phyloP scores from a whole-genome alignment of 495 filamentous ascomycete species.

The Durotheca rogersii region DNA sequence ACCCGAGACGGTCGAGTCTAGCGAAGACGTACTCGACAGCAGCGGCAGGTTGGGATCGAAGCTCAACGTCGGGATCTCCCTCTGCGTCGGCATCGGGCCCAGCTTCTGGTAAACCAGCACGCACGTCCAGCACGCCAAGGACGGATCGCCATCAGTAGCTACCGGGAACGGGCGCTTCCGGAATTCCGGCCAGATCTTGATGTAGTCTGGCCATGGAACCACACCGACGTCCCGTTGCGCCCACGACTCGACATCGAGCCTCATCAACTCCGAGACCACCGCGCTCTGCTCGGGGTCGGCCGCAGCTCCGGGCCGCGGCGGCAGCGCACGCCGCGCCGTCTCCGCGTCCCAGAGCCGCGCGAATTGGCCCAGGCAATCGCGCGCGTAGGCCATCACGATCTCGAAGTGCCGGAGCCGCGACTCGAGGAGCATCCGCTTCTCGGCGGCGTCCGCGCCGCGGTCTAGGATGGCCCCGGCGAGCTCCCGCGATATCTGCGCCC shows the following conservation, averaged over 20 bases:
- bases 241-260: background rate
- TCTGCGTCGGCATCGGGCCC: background rate
- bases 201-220: constrained; percentile 1
- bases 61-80: background rate
- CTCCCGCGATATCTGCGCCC: background rate
- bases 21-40: background rate
- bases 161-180: background rate
- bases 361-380: background rate
- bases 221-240: background rate
- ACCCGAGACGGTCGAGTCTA: too few relatives aligned
- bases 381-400: background rate
- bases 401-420: background rate
- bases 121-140: too few relatives aligned
- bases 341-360: constrained; percentile 18
- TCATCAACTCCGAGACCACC: background rate
- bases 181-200: background rate
- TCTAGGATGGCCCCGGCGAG: background rate
- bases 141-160: background rate
- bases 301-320: constrained; percentile 3
- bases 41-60: background rate
- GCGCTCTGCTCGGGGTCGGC: constrained; percentile 4
- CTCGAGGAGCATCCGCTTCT: background rate
- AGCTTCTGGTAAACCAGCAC: too few relatives aligned
- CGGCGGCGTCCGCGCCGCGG: background rate
- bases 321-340: background rate